A percentile compares a stretch with the other conserved stretches of the same genome.
These are phyloP conservation scores for Epichloe glyceriae DNA, from an alignment of 2,329 filamentous ascomycete genomes.

Conservation along the genomic window DNA sequence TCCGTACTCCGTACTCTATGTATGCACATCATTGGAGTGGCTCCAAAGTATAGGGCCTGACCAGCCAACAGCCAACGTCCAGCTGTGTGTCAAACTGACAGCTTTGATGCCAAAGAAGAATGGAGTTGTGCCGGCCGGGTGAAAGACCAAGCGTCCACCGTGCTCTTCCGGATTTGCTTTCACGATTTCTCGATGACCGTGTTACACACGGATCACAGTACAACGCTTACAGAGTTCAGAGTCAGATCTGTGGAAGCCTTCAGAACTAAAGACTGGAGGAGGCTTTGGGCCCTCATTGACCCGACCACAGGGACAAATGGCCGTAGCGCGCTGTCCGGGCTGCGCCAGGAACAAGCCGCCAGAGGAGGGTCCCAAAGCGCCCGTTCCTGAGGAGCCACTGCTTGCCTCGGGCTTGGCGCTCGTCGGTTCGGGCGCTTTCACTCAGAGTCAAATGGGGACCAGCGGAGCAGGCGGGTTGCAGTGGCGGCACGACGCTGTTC, in stretches of 20 bases:
- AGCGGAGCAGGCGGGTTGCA: not conserved
- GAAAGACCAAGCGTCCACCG: not conserved
- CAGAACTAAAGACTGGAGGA: not conserved
- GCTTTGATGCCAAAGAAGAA: too few relatives aligned
- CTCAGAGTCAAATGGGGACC: not conserved
- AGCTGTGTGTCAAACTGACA: not conserved
- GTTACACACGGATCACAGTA: too few relatives aligned
- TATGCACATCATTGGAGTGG: not conserved
- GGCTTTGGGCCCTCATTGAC: too few relatives aligned
- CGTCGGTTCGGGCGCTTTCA: not conserved
- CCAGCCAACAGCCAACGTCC: not conserved
- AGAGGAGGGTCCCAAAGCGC: not conserved
- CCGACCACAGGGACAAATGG: too few relatives aligned
- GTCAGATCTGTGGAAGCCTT: not conserved
- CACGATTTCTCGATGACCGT: not conserved
- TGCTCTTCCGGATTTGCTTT: not conserved
- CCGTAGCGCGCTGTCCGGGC: too few relatives aligned
- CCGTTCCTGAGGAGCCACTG: not conserved
- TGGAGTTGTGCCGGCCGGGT: not conserved
- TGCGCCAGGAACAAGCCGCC: too few relatives aligned
- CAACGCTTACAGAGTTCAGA: too few relatives aligned
- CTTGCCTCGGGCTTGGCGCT: not conserved
- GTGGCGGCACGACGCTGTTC: not conserved
- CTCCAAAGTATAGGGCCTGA: not conserved
- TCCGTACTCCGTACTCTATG: not conserved